These are phyloP conservation scores for Blastomyces emzantsi DNA, from an alignment of 2,329 filamentous ascomycete genomes.

Conservation along the genomic window DNA sequence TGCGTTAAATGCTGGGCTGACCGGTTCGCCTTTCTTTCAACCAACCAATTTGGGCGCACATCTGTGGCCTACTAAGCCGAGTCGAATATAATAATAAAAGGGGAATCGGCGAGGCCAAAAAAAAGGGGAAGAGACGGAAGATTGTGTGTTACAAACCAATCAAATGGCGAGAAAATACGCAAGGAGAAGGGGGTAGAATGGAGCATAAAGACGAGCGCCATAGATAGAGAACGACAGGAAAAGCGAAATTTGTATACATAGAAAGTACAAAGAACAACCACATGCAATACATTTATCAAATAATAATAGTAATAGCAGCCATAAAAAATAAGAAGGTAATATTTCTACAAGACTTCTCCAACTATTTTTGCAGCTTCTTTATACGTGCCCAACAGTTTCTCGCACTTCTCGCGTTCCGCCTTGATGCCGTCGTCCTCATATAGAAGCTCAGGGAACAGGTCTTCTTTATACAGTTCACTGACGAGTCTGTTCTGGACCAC, in stretches of 20 bases:
- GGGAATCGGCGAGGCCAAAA: no score
- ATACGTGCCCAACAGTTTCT: constrained; percentile 90
- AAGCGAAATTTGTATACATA: neutral
- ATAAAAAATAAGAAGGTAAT: constrained; percentile 8
- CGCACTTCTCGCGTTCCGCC: constrained; percentile 96
- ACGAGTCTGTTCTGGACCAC: constrained; percentile 95
- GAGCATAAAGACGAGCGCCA: neutral
- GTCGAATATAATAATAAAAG: neutral
- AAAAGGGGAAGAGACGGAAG: neutral
- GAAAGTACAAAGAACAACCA: neutral
- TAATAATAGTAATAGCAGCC: constrained; percentile 2
- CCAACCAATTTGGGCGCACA: neutral
- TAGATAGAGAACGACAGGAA: neutral
- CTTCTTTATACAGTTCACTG: constrained; percentile 88
- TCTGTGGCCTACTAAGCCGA: neutral
- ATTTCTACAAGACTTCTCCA: constrained; percentile 71
- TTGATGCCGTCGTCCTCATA: constrained; percentile 98
- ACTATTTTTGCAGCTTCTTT: constrained; percentile 98
- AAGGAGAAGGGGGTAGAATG: neutral
- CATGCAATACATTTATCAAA: constrained; percentile 1
- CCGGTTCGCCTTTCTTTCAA: neutral
- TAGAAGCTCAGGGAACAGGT: constrained; percentile 80
- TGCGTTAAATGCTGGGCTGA: neutral
- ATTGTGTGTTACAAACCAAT: neutral
- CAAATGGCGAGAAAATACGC: neutral